These are phyloP conservation scores for Nitzschia palea DNA, from an alignment of 108 stramenopile genomes.

Conservation along the genomic window DNA sequence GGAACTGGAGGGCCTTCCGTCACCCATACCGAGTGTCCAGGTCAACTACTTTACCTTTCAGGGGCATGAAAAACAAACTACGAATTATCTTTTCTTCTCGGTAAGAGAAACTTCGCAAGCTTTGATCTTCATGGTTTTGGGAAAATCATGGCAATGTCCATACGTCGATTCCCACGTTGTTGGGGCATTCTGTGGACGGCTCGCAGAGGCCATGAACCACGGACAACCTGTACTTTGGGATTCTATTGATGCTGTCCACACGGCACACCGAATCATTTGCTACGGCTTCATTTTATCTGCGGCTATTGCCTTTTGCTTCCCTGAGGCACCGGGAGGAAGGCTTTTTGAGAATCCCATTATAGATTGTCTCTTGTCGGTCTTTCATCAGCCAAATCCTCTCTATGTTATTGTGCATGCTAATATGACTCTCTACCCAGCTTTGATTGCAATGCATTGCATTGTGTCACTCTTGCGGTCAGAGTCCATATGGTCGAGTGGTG, in stretches of 20 bases:
- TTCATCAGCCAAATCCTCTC: slow-evolving; percentile 7
- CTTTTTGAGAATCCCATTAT: slow-evolving; percentile 5
- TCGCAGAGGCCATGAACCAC: neutral
- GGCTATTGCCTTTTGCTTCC: neutral
- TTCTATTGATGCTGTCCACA: neutral
- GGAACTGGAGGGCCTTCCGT: neutral
- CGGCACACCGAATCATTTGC: slow-evolving; percentile 11
- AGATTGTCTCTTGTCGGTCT: slow-evolving; percentile 1
- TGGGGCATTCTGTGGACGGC: neutral
- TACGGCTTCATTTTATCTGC: slow-evolving; percentile 4
- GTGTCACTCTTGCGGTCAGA: slow-evolving; percentile 2
- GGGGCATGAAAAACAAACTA: slow-evolving; percentile 6
- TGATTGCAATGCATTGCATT: slow-evolving; percentile 17
- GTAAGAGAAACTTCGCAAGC: neutral
- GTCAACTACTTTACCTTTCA: neutral
- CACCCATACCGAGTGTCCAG: too few relatives aligned
- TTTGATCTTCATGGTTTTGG: neutral
- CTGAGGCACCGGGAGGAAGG: neutral
- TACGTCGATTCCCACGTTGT: neutral
- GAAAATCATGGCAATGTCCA: slow-evolving; percentile 1
- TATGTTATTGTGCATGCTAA: slow-evolving; percentile 4
- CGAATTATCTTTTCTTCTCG: slow-evolving; percentile 11
- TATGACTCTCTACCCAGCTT: slow-evolving; percentile 9
- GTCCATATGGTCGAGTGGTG: slow-evolving; percentile 5
- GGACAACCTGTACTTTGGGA: neutral